Base-by-base conservation (phyloP, 1,284 basidiomycete genomes). In the Athelia psychrophila region DNA sequence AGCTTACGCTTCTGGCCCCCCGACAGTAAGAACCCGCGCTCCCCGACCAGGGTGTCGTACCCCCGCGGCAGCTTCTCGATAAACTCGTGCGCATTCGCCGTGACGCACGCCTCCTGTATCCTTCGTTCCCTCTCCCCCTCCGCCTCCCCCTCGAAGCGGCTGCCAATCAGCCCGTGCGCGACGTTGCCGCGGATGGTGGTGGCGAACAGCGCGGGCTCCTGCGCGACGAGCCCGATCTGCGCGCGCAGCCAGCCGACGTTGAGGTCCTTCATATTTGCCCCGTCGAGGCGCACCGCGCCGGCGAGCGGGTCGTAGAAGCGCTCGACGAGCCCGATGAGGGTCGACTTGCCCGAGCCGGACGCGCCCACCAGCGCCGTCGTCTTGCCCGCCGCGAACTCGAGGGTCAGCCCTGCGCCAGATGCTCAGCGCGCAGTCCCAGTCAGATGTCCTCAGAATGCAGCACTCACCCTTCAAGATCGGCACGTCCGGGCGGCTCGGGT, bases 11-110 rank as follows among this genome's bases (percentile, higher is more conserved):
- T 88, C 79, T 97, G 95, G 18, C 95, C 95, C 55, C 95, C 95
- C 19, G 88, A 91, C 0, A 98, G 75, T 44, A 96, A 75, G 79
- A 95, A 94, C 2, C 94, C 95, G 51, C 93, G 86, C 67, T 98
- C 95, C 44, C 95, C 95, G 51, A 97, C 93, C 71, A 92, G 76
- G 3, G 95, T 97, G 49, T 95, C 87, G 65, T 96, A 97, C 1
- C 91, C 91, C 2, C 87, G 68, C 1, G 95, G 94, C 5, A 96
- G 75, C 63, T 91, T 91, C 52, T 75, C 75, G 61, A 98, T 88
- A 71, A 98, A 98, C 1, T 86, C 87, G 61, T 96, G 89, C 1
- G 94, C 95, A 61, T 98, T 97, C 18, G 95, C 87, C 65, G 92
- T 91, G 69, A 93, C 73, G 58, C 91, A 94, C 0, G 95, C 95